phyloP scores from a whole-genome alignment of 768 basidiomycete species.

The Suillus subluteus region DNA sequence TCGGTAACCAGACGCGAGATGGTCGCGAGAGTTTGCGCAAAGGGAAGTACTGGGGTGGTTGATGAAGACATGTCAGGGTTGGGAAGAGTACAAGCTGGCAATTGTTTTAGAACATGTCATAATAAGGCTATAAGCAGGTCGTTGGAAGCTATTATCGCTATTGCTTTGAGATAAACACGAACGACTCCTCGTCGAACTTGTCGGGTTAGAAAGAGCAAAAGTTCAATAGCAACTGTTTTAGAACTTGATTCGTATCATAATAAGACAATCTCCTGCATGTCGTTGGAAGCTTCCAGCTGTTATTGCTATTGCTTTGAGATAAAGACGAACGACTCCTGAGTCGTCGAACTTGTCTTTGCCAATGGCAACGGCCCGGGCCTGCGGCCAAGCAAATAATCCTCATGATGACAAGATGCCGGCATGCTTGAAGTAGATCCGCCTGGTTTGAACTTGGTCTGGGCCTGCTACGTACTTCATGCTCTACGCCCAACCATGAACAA shows the following conservation, averaged over 20 bases:
- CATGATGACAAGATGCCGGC: not conserved
- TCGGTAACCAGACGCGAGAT: slow-evolving; percentile 22
- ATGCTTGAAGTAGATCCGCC: not conserved
- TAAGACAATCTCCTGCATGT: not conserved
- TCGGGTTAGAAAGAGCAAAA: too few species aligned
- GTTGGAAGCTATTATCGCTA: too few species aligned
- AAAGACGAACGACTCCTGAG: not conserved
- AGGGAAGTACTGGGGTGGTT: slow-evolving; percentile 5
- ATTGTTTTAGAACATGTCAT: not conserved
- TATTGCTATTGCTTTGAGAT: not conserved
- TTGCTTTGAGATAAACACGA: too few species aligned
- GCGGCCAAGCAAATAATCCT: not conserved
- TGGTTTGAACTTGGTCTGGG: not conserved
- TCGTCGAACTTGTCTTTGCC: not conserved
- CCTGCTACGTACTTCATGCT: not conserved
- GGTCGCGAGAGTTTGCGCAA: slow-evolving; percentile 6
- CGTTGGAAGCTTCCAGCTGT: not conserved
- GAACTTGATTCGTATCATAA: not conserved
- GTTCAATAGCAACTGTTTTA: too few species aligned
- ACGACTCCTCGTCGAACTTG: too few species aligned
- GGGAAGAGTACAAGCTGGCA: not conserved
- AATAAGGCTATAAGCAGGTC: not conserved
- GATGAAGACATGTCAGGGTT: slow-evolving; percentile 3
- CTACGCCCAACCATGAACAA: slow-evolving; percentile 25
- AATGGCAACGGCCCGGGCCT: not conserved